Base-by-base conservation (phyloP, 1,139 yeast species). In the Candida sp. region DNA sequence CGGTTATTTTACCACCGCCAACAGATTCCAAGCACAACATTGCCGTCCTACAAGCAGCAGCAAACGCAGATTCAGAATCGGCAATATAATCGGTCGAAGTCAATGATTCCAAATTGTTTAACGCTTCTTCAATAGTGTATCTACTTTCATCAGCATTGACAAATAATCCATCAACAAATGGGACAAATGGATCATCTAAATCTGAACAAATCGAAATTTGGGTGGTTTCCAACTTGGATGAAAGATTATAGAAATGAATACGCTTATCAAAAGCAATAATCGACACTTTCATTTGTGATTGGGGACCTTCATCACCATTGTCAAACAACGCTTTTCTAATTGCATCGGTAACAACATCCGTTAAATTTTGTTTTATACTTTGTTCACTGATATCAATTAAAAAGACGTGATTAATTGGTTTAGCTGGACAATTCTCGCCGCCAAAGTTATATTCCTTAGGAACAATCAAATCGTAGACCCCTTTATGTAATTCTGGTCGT, bases 401-500 rank as follows among this genome's bases (percentile, higher is more conserved):
- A 54, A 91, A 89, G 19, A 91, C 75, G 55, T 87, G 87, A 56
- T 84, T 87, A 45, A 90, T 61, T 4, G 75, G 75, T 11, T 73
- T 66, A 1, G 66, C 50, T 2, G 45, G 48, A 11, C 44, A 43
- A 3, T 54, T 60, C 4, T 60, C 53, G 11, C 72, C 76, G 29
- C 66, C 69, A 35, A 76, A 70, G 66, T 87, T 82, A 61, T 88
- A 91, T 41, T 78, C 81, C 30, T 72, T 64, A 3, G 97, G 96
- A 4, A 89, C 97, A 12, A 82, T 61, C 48, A 88, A 77, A 56
- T 93, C 99, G 51, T 89, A 91, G 6, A 91, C 88, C 9, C 99
- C 98, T 43, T 72, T 76, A 47, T 79, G 82, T 40, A 91, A 70
- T 57, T 93, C 98, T 0, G 96, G 93, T 41, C 90, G 77, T 25